phyloP scores from a whole-genome alignment of 2,329 filamentous ascomycete species.

The Phaeosphaeriaceae sp. region DNA sequence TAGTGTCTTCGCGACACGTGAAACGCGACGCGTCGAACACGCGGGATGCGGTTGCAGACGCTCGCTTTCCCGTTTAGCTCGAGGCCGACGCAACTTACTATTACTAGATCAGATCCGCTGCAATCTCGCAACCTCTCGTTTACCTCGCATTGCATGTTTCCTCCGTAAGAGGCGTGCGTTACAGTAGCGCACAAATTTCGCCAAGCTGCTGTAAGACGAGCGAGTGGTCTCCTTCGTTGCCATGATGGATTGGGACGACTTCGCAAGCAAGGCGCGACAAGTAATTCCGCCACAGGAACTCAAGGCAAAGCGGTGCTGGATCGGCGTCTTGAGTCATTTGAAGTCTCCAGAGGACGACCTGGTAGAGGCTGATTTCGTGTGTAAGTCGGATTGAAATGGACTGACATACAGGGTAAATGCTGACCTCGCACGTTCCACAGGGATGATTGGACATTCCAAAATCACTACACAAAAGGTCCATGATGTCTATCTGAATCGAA shows the following conservation, averaged over 20 bases:
- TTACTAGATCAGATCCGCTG: neutral
- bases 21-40: neutral
- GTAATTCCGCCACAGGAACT: conserved; percentile 24
- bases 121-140: neutral
- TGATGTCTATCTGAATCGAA: conserved; percentile 18
- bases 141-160: neutral
- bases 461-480: conserved; percentile 26
- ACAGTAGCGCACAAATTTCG: neutral
- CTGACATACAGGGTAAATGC: neutral
- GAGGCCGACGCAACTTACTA: neutral
- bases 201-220: neutral
- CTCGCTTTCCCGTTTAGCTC: neutral
- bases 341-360: conserved; percentile 18
- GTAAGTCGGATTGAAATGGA: conserved; percentile 43
- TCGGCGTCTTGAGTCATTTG: conserved; percentile 42
- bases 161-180: neutral
- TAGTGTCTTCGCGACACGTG: too few species aligned
- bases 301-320: conserved; percentile 37
- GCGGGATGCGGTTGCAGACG: neutral
- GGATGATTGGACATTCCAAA: conserved; percentile 14
- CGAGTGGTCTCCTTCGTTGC: neutral
- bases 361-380: conserved; percentile 40
- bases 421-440: neutral
- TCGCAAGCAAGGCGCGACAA: conserved; percentile 26
- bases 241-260: conserved; percentile 28